phyloP scores from a whole-genome alignment of 331 rosid genomes.

The Cydonia oblonga region DNA sequence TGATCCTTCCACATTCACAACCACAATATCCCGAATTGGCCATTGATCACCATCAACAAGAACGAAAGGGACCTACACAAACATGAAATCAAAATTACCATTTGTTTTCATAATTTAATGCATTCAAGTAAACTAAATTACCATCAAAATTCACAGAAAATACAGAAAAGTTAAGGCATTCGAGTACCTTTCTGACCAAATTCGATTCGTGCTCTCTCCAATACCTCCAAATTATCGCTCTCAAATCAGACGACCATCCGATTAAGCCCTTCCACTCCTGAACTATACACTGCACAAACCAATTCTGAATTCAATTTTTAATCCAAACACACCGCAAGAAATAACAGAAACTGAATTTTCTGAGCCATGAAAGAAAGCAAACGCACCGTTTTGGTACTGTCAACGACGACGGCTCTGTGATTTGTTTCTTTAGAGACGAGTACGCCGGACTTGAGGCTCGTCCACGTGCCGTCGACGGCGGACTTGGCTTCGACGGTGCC shows the following conservation, averaged over 20 bases:
- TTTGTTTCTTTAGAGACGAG: constrained; percentile 58
- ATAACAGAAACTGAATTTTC: not conserved
- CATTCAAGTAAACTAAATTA: not conserved
- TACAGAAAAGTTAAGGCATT: not conserved
- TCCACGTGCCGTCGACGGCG: constrained; percentile 47
- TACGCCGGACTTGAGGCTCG: constrained; percentile 26
- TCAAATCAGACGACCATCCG: constrained; percentile 16
- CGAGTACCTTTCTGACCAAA: not conserved
- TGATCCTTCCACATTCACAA: constrained; percentile 62
- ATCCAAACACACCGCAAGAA: not conserved
- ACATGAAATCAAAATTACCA: not conserved
- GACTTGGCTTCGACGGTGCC: constrained; percentile 67
- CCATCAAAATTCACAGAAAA: not conserved
- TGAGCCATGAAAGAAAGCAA: not conserved
- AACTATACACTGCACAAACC: not conserved
- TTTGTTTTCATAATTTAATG: not conserved
- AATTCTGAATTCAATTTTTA: not conserved
- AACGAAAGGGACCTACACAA: constrained; percentile 56
- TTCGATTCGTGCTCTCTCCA: constrained; percentile 29
- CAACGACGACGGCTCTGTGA: constrained; percentile 60
- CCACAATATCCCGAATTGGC: constrained; percentile 30
- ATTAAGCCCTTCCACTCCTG: not conserved
- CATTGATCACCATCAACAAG: constrained; percentile 43
- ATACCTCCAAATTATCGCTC: constrained; percentile 5
- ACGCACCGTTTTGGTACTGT: constrained; percentile 65